Evolutionary conservation across 306 rosid species (phyloP), one percentile per base, ranked within the genome.

Genomic region (Citrullus colocynthis): DNA sequence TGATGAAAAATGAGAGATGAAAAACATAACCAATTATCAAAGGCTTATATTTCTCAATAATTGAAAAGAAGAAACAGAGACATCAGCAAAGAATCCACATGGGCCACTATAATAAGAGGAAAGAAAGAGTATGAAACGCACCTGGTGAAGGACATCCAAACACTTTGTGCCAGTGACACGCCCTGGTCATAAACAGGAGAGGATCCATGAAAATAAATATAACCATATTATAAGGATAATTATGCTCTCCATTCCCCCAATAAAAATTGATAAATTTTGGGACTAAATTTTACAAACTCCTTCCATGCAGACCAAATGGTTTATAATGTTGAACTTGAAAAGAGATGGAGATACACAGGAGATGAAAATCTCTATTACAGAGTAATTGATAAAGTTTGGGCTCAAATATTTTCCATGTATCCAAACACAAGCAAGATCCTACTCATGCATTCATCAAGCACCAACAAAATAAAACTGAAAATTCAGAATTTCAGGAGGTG

Each of bases 161-260:
- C 34, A 41, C 74, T 64, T 48, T 64, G 34, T 5, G 74, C 74
- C 74, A n/a, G 34, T n/a, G 17, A 20, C 11, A 21, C 51, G 28
- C 74, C 34, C 34, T 41, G 13, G 9, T 10, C 15, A 66, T 66
- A 37, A 21, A 10, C 34, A 45, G 75, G 17, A 70, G 75, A 44
- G 37, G 37, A 21, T 45, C 41, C 39, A 70, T 70, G 37, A 70
- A 45, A 45, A 45, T 70, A 3, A 52, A 45, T 32, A 73, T 4
- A 49, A 14, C 20, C 4, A 51, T 0, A 7, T 1, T 2, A 36
- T 36, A 51, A 1, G 13, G 62, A 52, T 39, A 67, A n/a, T n/a
- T n/a, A 52, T 52, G 78, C 78, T 51, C 78, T 51, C 17, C 62
- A 74, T 30, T 41, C 52, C 77, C 78, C 78, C 78, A 74, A 74